phyloP scores from a whole-genome alignment of 1,139 yeast genomes.

The Suhomyces coccinellae region DNA sequence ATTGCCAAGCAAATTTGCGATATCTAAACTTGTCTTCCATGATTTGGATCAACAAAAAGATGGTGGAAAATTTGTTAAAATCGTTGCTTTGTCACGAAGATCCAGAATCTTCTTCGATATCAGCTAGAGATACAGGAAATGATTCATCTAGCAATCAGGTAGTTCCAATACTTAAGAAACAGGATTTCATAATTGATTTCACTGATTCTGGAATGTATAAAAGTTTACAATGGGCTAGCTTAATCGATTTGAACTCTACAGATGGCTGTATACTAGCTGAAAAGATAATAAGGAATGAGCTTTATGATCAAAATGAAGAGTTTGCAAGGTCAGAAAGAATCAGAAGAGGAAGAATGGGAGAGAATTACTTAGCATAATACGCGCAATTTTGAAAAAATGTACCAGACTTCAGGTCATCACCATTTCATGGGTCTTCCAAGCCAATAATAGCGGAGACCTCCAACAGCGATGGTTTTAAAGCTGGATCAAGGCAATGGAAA shows the following conservation, averaged over 20 bases:
- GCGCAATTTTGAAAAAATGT: conserved; percentile 16
- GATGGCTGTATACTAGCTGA: conserved; percentile 35
- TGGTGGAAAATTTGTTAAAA: conserved; percentile 34
- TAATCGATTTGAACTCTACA: conserved; percentile 31
- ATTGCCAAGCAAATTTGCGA: conserved; percentile 19
- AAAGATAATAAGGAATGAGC: conserved; percentile 34
- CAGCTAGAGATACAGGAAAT: not conserved
- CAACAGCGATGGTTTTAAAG: conserved; percentile 46
- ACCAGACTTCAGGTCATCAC: conserved; percentile 47
- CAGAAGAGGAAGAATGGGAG: conserved; percentile 50
- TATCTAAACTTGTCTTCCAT: conserved; percentile 45
- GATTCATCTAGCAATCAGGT: not conserved
- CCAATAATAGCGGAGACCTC: conserved; percentile 28
- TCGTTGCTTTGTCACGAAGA: conserved; percentile 13
- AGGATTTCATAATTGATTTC: conserved; percentile 43
- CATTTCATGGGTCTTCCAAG: conserved; percentile 38
- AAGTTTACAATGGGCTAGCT: conserved; percentile 54
- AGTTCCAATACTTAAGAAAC: conserved; percentile 9
- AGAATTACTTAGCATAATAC: conserved; percentile 33
- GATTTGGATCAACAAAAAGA: conserved; percentile 52
- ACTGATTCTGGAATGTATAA: conserved; percentile 61
- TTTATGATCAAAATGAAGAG: conserved; percentile 34
- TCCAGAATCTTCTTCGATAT: not conserved
- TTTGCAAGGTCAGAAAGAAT: conserved; percentile 31
- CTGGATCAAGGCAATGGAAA: conserved; percentile 26